Evolutionary conservation across 108 stramenopile genomes (phyloP).

Genomic region (Skeletonema costatum): DNA sequence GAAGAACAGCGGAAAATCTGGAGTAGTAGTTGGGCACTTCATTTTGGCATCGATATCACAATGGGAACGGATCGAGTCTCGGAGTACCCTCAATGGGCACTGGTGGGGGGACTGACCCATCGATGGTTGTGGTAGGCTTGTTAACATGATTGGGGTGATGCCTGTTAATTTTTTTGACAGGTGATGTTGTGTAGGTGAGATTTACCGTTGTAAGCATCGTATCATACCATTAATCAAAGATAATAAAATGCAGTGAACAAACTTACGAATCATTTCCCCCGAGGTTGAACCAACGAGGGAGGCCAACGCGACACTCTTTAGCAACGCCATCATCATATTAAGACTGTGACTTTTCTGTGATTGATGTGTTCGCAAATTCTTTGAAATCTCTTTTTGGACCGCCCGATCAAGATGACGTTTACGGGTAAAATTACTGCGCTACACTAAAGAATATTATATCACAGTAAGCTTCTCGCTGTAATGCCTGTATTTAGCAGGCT

Average conservation of each 20-base stretch:
- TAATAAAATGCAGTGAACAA: neutral
- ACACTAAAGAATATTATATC: too few relatives aligned
- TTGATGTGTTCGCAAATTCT: too few relatives aligned
- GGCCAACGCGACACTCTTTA: neutral
- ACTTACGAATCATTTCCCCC: neutral
- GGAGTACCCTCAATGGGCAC: neutral
- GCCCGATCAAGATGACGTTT: too few relatives aligned
- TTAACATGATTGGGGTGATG: neutral
- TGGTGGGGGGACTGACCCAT: neutral
- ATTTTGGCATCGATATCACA: neutral
- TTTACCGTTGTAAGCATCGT: neutral
- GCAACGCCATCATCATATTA: neutral
- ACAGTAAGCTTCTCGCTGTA: too few relatives aligned
- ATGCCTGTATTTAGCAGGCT: too few relatives aligned
- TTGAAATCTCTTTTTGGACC: too few relatives aligned
- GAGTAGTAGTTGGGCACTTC: neutral
- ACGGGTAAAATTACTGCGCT: too few relatives aligned
- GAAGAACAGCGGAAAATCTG: neutral
- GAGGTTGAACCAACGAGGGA: neutral
- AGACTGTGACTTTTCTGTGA: neutral
- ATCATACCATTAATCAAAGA: too few relatives aligned
- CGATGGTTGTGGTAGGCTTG: neutral
- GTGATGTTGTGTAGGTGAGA: neutral
- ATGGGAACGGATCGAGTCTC: neutral
- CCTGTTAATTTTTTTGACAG: neutral